These are phyloP conservation scores for Melanogaster broomeanus DNA, from an alignment of 768 basidiomycete genomes.

Conservation along the genomic window DNA sequence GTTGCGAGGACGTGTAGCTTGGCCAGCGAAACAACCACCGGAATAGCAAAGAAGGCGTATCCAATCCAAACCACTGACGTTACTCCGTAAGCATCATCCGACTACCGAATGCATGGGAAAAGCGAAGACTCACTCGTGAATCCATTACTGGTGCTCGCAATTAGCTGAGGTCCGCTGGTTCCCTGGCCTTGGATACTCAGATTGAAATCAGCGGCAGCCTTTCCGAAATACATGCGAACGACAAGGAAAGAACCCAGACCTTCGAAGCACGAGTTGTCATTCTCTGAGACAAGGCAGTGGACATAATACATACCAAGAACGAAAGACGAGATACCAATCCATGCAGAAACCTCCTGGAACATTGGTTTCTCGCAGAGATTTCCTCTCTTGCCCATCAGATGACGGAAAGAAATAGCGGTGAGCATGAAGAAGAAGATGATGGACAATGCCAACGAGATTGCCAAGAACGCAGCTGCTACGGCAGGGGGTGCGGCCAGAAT, in stretches of 20 bases:
- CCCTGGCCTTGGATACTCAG: slow-evolving; percentile 55
- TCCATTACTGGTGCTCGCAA: slow-evolving; percentile 66
- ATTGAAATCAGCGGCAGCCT: slow-evolving; percentile 80
- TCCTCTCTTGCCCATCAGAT: slow-evolving; percentile 57
- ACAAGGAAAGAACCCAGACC: slow-evolving; percentile 72
- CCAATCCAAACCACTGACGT: slow-evolving; percentile 74
- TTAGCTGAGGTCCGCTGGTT: slow-evolving; percentile 53
- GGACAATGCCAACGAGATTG: slow-evolving; percentile 57
- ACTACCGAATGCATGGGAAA: neutral
- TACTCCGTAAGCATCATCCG: neutral
- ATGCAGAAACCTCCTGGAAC: slow-evolving; percentile 61
- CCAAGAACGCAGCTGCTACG: slow-evolving; percentile 64
- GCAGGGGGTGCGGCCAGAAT: slow-evolving; percentile 61
- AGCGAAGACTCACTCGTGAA: slow-evolving; percentile 63
- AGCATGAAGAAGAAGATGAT: slow-evolving; percentile 66
- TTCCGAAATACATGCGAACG: slow-evolving; percentile 79
- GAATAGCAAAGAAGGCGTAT: slow-evolving; percentile 72
- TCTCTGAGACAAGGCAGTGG: neutral
- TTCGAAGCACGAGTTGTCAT: slow-evolving; percentile 23
- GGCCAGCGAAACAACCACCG: slow-evolving; percentile 65
- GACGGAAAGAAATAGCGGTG: slow-evolving; percentile 64
- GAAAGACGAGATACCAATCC: slow-evolving; percentile 79
- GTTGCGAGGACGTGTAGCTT: slow-evolving; percentile 62
- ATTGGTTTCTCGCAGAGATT: slow-evolving; percentile 54
- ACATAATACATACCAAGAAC: slow-evolving; percentile 54